A percentile compares a stretch with the other conserved stretches of the same genome.
These are phyloP conservation scores for Blastobotrys elegans DNA, from an alignment of 1,139 yeast species.

Conservation along the genomic window DNA sequence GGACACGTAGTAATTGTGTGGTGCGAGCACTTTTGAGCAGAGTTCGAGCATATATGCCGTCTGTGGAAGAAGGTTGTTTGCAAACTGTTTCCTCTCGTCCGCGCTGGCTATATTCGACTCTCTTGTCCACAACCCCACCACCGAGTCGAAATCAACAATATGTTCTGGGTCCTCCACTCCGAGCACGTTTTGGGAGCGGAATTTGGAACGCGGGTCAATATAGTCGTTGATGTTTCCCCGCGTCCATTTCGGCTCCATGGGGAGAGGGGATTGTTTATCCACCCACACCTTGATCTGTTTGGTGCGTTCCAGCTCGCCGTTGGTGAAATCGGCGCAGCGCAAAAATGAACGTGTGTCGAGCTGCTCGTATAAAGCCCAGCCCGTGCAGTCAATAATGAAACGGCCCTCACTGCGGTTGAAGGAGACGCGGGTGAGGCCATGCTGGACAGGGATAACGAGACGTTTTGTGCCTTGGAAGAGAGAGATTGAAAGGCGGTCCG, in stretches of 20 bases:
- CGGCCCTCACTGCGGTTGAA: slow-evolving; percentile 22
- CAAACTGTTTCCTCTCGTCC: slow-evolving; percentile 19
- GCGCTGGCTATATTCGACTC: slow-evolving; percentile 17
- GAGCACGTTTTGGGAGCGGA: slow-evolving; percentile 17
- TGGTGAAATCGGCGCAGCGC: slow-evolving; percentile 22
- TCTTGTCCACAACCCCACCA: slow-evolving; percentile 19
- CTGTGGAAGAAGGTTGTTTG: slow-evolving; percentile 10
- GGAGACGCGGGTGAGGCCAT: slow-evolving; percentile 21
- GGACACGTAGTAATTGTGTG: slow-evolving; percentile 19
- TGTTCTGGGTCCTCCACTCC: slow-evolving; percentile 21
- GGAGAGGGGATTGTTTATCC: slow-evolving; percentile 21
- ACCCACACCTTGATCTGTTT: slow-evolving; percentile 23
- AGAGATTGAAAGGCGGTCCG: slow-evolving; percentile 25
- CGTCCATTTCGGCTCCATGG: slow-evolving; percentile 28
- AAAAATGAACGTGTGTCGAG: slow-evolving; percentile 14
- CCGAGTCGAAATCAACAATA: slow-evolving; percentile 17
- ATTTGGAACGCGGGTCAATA: slow-evolving; percentile 24
- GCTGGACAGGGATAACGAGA: slow-evolving; percentile 26
- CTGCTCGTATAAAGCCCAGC: slow-evolving; percentile 26
- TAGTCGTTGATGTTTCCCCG: slow-evolving; percentile 24
- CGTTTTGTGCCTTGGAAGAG: slow-evolving; percentile 22
- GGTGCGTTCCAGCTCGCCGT: slow-evolving; percentile 18
- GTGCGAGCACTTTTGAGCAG: slow-evolving; percentile 20
- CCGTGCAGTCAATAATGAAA: slow-evolving; percentile 19
- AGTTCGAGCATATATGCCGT: slow-evolving; percentile 19